A percentile compares a stretch with the other conserved stretches of the same genome.
Evolutionary conservation across 768 basidiomycete genomes (phyloP).

Genomic region (Psilocybe subaeruginosa): DNA sequence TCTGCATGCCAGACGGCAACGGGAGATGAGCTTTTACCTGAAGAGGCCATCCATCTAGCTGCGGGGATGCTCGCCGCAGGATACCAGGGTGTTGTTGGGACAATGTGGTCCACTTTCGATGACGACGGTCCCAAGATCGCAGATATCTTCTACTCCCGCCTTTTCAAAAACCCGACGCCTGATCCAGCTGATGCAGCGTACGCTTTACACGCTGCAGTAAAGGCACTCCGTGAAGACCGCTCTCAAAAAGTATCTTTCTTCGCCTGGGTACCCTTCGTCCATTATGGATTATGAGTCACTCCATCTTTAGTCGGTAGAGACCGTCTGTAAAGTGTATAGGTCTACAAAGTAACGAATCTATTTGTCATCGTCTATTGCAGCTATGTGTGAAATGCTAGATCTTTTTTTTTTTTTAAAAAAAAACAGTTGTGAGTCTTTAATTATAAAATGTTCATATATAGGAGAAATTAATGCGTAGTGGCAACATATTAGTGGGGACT

Average conservation of each 20-base stretch:
- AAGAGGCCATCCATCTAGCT: slow-evolving; percentile 5
- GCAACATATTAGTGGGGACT: too few relatives aligned
- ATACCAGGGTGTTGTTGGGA: slow-evolving; percentile 7
- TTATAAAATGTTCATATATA: too few relatives aligned
- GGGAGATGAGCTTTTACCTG: slow-evolving; percentile 10
- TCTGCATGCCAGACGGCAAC: slow-evolving; percentile 11
- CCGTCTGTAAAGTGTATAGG: too few relatives aligned
- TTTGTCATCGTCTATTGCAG: too few relatives aligned
- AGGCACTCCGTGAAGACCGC: neutral
- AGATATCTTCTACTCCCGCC: neutral
- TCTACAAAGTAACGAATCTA: too few relatives aligned
- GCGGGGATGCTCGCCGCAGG: slow-evolving; percentile 8
- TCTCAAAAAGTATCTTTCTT: neutral
- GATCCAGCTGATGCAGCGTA: neutral
- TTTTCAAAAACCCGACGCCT: neutral
- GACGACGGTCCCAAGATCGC: slow-evolving; percentile 1
- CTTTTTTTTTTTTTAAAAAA: too few relatives aligned
- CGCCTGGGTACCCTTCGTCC: slow-evolving; percentile 7
- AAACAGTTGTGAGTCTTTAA: too few relatives aligned
- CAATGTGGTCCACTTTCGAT: slow-evolving; percentile 11
- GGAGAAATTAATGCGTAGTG: too few relatives aligned
- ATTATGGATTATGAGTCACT: neutral
- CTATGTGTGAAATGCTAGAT: too few relatives aligned
- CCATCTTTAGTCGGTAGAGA: too few relatives aligned
- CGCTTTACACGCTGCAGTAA: neutral